Percentiles rank a stretch among this genome's conserved stretches.
phyloP scores from a whole-genome alignment of 139 green algal genomes.

The Axilococcus clingmanii region DNA sequence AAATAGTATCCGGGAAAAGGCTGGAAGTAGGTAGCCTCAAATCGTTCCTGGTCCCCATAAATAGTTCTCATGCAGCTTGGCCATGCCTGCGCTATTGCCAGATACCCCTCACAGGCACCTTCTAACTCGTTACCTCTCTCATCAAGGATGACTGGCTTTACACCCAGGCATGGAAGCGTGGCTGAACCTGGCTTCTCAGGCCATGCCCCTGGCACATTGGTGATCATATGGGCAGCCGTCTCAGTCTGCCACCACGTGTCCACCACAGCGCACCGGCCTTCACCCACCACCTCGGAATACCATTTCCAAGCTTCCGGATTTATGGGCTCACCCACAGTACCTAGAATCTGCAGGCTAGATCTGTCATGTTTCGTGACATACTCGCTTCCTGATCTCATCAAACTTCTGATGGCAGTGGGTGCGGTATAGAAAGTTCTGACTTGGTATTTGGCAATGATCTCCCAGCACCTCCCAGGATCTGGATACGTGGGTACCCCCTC shows the following conservation, averaged over 20 bases:
- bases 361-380: conserved; percentile 45
- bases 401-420: conserved; percentile 81
- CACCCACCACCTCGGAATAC: conserved; percentile 73
- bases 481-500: conserved; percentile 88
- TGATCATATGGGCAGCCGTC: conserved; percentile 87
- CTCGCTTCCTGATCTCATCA: conserved; percentile 78
- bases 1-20: conserved; percentile 89
- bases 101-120: conserved; percentile 30
- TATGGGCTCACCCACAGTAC: conserved; percentile 96
- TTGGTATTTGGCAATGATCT: conserved; percentile 81
- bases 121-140: conserved; percentile 63
- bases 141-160: conserved; percentile 82
- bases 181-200: conserved; percentile 75
- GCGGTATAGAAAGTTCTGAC: conserved; percentile 92
- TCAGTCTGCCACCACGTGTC: conserved; percentile 99
- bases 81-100: conserved; percentile 76
- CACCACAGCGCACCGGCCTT: conserved; percentile 67
- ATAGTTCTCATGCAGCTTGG: conserved; percentile 80
- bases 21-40: conserved; percentile 91
- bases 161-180: conserved; percentile 93
- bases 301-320: conserved; percentile 95
- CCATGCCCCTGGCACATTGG: conserved; percentile 69
- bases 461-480: conserved; percentile 81
- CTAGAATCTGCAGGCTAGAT: conserved; percentile 69
- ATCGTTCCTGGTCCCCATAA: conserved; percentile 78